A percentile compares a stretch with the other conserved stretches of the same genome.
phyloP scores from a whole-genome alignment of 208 protist species.

The Angomonas deanei region DNA sequence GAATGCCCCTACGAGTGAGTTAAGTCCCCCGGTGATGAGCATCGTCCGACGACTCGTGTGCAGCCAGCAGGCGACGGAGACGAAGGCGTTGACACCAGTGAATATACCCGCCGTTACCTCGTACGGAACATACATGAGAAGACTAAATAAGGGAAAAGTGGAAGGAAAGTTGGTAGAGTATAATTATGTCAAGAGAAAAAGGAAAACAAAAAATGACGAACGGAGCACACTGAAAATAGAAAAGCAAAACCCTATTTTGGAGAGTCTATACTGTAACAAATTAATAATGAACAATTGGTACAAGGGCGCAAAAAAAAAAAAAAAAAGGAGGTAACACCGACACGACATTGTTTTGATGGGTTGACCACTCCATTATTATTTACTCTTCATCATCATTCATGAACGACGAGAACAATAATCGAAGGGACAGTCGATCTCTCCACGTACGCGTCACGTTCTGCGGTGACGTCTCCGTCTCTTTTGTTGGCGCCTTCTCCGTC shows the following conservation, averaged over 20 bases:
- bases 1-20: conserved; percentile 45
- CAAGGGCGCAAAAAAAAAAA: too few species aligned
- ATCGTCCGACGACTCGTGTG: conserved; percentile 47
- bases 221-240: background rate
- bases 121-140: conserved; percentile 56
- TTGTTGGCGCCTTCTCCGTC: conserved; percentile 1
- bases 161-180: background rate
- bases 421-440: conserved; percentile 37
- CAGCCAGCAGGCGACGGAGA: conserved; percentile 60
- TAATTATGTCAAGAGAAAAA: background rate
- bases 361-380: background rate
- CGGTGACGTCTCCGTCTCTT: conserved; percentile 10
- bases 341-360: background rate
- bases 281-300: background rate
- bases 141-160: background rate
- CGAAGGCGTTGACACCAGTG: conserved; percentile 51
- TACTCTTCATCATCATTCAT: conserved; percentile 12
- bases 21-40: conserved; percentile 61
- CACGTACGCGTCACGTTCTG: conserved; percentile 25
- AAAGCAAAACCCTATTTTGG: background rate
- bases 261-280: background rate
- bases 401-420: conserved; percentile 23
- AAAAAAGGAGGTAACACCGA: too few species aligned
- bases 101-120: conserved; percentile 40
- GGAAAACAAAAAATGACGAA: conserved; percentile 1